Evolutionary conservation across 169 alveolate species (phyloP), one percentile per base, ranked within the genome.

Genomic region (Cardiosporidium cionae): DNA sequence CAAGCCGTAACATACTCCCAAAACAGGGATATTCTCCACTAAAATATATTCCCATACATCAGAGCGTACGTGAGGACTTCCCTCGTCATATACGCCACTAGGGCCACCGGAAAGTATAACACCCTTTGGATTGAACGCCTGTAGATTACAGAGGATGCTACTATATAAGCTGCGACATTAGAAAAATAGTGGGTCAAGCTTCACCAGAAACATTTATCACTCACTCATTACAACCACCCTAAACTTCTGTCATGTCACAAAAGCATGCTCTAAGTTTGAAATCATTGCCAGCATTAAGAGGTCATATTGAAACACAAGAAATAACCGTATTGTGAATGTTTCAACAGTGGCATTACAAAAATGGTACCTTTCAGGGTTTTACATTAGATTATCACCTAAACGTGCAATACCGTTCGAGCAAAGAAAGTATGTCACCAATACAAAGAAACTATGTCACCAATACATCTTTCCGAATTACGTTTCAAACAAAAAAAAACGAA

Each of bases 21-120:
- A 52, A n/a, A 82, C 77, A 36, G 83, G 82, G 16, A 79, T 54
- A 7, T 44, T 6, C 44, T 62, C 27, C 35, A 32, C 64, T 16
- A 25, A 27, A 22, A 76, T 34, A 76, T 53, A 29, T n/a, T 37
- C 6, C 75, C 82, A 36, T 27, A 65, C 76, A 34, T 74, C 83
- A 28, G 37, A 27, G 35, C 44, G 2, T 16, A 79, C 65, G 69
- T 80, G 86, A 9, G 89, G 89, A 22, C 78, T 76, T 25, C 76
- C 89, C 63, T 53, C 74, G 44, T 79, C 89, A 44, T 84, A 84
- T 32, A 84, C 89, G 2, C 84, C 75, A 27, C 68, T 53, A 33
- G 89, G 89, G 16, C 86, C 86, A 5, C 89, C 89, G n/a, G 84
- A 78, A 33, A 84, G 80, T 44, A 84, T 70, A 58, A 84, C 72